A percentile compares a stretch with the other conserved stretches of the same genome.
Conservation (phyloP, 2,329 filamentous ascomycete genomes). For the Zymoseptoria tritici region DNA sequence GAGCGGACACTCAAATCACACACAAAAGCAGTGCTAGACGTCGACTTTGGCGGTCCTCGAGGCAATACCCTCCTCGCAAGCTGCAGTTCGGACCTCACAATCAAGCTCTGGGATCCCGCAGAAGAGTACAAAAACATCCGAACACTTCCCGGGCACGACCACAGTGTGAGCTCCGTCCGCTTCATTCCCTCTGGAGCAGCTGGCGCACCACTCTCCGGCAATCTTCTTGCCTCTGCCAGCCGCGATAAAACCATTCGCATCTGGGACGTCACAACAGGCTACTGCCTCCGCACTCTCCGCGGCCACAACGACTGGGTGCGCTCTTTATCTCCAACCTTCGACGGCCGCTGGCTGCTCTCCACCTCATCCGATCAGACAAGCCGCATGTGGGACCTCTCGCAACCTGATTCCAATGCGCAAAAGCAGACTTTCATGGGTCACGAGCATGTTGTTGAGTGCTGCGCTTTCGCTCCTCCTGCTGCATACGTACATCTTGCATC, state of each 20-base stretch:
- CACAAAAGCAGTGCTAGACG: conserved; percentile 77
- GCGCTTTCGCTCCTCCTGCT: conserved; percentile 72
- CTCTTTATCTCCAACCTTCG: conserved; percentile 71
- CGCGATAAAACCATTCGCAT: conserved; percentile 78
- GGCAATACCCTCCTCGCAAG: conserved; percentile 72
- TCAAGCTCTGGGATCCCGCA: conserved; percentile 88
- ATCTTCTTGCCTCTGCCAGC: conserved; percentile 78
- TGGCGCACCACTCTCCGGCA: conserved; percentile 69
- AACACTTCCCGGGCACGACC: conserved; percentile 84
- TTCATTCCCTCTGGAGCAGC: conserved; percentile 80
- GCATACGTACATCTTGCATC: conserved; percentile 69
- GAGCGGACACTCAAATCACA: conserved; percentile 89
- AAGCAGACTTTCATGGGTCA: conserved; percentile 79
- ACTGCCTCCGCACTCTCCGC: conserved; percentile 80
- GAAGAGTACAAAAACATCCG: conserved; percentile 94
- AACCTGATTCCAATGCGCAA: conserved; percentile 51
- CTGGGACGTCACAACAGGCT: conserved; percentile 91
- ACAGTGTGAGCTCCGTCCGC: conserved; percentile 79
- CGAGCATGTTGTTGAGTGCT: conserved; percentile 80
- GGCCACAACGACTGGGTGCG: conserved; percentile 90
- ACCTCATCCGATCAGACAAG: conserved; percentile 76
- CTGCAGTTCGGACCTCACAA: conserved; percentile 82
- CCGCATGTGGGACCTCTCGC: conserved; percentile 75
- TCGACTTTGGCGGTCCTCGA: conserved; percentile 82
- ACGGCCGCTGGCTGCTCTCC: conserved; percentile 76